phyloP scores from a whole-genome alignment of 176 grass and related monocot genomes.

The Cocos nucifera region DNA sequence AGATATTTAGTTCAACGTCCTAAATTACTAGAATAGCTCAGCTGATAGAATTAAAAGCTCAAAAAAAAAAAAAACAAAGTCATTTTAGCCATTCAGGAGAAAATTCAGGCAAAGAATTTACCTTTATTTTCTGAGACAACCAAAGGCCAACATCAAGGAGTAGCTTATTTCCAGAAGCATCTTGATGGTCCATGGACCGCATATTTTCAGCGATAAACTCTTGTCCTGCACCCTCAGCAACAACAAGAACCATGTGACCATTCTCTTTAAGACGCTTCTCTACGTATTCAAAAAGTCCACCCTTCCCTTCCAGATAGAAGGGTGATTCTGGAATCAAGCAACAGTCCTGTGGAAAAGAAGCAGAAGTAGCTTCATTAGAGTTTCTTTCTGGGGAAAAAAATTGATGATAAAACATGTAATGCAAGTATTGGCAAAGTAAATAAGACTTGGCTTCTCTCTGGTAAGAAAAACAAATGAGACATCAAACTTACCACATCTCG shows the following conservation, averaged over 20 bases:
- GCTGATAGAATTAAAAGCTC: too few relatives aligned
- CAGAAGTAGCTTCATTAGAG: too few relatives aligned
- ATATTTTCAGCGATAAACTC: conserved; percentile 74
- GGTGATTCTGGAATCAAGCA: conserved; percentile 96
- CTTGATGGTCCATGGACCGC: conserved; percentile 45
- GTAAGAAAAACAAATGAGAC: not conserved
- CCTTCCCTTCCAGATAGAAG: conserved; percentile 84
- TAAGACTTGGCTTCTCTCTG: too few relatives aligned
- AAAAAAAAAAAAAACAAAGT: too few relatives aligned
- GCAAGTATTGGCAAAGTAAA: too few relatives aligned
- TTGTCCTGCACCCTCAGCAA: conserved; percentile 97
- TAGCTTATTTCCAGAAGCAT: conserved; percentile 81
- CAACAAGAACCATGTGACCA: conserved; percentile 96
- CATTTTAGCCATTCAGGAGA: too few relatives aligned
- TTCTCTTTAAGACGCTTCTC: conserved; percentile 86
- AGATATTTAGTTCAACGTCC: not conserved
- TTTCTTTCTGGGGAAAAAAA: too few relatives aligned
- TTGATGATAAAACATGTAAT: too few relatives aligned
- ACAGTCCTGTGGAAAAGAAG: conserved; percentile 51
- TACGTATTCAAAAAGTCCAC: conserved; percentile 68
- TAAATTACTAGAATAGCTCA: too few relatives aligned
- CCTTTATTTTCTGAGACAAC: conserved; percentile 97
- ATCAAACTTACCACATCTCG: conserved; percentile 83
- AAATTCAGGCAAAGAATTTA: conserved; percentile 6
- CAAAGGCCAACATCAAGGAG: conserved; percentile 92